Evolutionary conservation across 2,329 filamentous ascomycete genomes (phyloP).

Genomic region (Diaporthe sp.): DNA sequence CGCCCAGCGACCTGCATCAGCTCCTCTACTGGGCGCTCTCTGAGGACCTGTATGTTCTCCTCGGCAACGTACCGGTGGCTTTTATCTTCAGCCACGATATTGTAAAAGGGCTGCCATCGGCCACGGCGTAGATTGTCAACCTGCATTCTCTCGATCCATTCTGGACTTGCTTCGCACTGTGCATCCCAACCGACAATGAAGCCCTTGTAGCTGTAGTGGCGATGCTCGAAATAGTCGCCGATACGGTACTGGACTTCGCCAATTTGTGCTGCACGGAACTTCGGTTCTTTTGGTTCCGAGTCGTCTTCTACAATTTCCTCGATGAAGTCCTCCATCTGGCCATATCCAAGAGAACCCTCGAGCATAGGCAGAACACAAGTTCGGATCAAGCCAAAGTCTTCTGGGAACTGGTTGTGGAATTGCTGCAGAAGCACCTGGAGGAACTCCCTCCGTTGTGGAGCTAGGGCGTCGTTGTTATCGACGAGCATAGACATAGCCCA

Average conservation of each 20-base stretch:
- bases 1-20: slow-evolving; percentile 68
- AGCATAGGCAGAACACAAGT: slow-evolving; percentile 7
- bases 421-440: slow-evolving; percentile 31
- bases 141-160: slow-evolving; percentile 72
- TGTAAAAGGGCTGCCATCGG: slow-evolving; percentile 74
- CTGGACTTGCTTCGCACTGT: slow-evolving; percentile 56
- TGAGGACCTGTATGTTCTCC: slow-evolving; percentile 70
- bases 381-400: slow-evolving; percentile 37
- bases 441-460: slow-evolving; percentile 27
- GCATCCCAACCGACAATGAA: slow-evolving; percentile 73
- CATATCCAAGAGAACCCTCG: background rate
- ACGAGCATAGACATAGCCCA: slow-evolving; percentile 39
- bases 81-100: slow-evolving; percentile 74
- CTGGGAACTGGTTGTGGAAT: slow-evolving; percentile 36
- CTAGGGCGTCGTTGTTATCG: slow-evolving; percentile 14
- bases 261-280: background rate
- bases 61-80: slow-evolving; percentile 75
- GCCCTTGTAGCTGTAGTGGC: slow-evolving; percentile 71
- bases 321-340: background rate
- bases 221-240: slow-evolving; percentile 73
- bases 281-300: background rate
- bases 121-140: slow-evolving; percentile 69
- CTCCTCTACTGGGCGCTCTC: slow-evolving; percentile 55
- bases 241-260: slow-evolving; percentile 56
- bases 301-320: background rate